Percentiles rank a stretch among this genome's conserved stretches.
Evolutionary conservation across 495 filamentous ascomycete genomes (phyloP).

Genomic region (Talaromyces liani): DNA sequence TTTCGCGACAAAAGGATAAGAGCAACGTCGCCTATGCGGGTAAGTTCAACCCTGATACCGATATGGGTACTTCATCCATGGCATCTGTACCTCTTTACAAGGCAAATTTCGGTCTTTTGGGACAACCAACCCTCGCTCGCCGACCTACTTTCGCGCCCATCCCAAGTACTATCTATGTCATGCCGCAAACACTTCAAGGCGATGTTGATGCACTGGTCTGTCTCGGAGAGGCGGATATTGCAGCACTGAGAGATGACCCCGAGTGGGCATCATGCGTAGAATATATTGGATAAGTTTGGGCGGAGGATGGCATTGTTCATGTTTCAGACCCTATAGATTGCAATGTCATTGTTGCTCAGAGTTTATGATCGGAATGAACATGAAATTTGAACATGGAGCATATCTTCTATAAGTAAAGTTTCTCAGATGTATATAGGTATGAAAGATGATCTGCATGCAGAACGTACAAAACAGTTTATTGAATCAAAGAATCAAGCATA

Average conservation of each 20-base stretch:
- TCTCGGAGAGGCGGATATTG: constrained; percentile 18
- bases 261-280: constrained; percentile 17
- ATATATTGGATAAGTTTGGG: constrained; percentile 16
- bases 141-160: constrained; percentile 19
- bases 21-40: constrained; percentile 28
- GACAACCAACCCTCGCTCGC: constrained; percentile 15
- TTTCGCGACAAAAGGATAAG: constrained; percentile 28
- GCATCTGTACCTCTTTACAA: constrained; percentile 10
- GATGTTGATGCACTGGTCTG: constrained; percentile 20
- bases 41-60: constrained; percentile 19
- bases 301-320: neutral
- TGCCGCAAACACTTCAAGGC: constrained; percentile 5
- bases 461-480: no score
- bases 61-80: constrained; percentile 24
- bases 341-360: neutral
- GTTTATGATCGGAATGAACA: neutral
- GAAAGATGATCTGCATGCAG: no score
- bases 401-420: no score
- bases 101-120: constrained; percentile 18
- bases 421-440: no score
- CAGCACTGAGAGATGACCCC: constrained; percentile 15
- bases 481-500: neutral
- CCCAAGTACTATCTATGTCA: constrained; percentile 15
- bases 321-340: neutral
- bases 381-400: no score